Percentiles rank a stretch among this genome's conserved stretches.
Evolutionary conservation across 2,329 filamentous ascomycete species (phyloP).

Genomic region (Talaromyces piceae): DNA sequence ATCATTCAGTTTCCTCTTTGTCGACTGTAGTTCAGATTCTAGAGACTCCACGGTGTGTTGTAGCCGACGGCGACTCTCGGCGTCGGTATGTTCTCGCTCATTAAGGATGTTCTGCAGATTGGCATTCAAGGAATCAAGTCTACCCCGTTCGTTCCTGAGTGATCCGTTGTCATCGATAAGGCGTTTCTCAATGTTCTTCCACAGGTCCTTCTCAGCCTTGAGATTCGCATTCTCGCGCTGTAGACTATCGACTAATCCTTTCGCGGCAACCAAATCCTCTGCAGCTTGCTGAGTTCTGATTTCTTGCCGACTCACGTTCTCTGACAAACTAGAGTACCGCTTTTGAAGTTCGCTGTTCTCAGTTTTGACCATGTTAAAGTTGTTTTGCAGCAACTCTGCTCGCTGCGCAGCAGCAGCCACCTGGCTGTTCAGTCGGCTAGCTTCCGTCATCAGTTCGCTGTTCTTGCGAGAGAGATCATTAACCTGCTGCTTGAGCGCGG

Average conservation of each 20-base stretch:
- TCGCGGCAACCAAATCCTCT: conserved; percentile 84
- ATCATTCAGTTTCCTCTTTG: conserved; percentile 74
- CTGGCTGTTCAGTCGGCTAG: conserved; percentile 72
- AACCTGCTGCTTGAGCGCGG: conserved; percentile 75
- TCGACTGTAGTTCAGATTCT: conserved; percentile 68
- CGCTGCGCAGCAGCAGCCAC: conserved; percentile 74
- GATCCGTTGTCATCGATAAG: conserved; percentile 81
- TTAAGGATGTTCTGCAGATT: conserved; percentile 86
- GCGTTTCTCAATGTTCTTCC: conserved; percentile 87
- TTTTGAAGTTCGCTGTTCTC: conserved; percentile 86
- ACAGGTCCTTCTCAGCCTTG: conserved; percentile 89
- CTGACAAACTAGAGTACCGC: conserved; percentile 66
- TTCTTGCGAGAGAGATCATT: conserved; percentile 77
- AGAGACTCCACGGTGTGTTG: conserved; percentile 70
- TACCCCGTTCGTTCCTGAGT: conserved; percentile 73
- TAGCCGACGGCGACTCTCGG: conserved; percentile 71
- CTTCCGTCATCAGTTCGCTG: conserved; percentile 70
- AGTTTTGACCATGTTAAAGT: conserved; percentile 71
- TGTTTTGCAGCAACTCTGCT: conserved; percentile 81
- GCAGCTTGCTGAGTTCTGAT: conserved; percentile 83
- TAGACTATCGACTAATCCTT: conserved; percentile 73
- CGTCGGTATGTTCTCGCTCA: conserved; percentile 77
- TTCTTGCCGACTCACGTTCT: conserved; percentile 83
- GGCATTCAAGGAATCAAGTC: conserved; percentile 73
- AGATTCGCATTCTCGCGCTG: conserved; percentile 86